A percentile compares a stretch with the other conserved stretches of the same genome.
These are phyloP conservation scores for Diaporthe ampelina DNA, from an alignment of 2,329 filamentous ascomycete species.

Conservation along the genomic window DNA sequence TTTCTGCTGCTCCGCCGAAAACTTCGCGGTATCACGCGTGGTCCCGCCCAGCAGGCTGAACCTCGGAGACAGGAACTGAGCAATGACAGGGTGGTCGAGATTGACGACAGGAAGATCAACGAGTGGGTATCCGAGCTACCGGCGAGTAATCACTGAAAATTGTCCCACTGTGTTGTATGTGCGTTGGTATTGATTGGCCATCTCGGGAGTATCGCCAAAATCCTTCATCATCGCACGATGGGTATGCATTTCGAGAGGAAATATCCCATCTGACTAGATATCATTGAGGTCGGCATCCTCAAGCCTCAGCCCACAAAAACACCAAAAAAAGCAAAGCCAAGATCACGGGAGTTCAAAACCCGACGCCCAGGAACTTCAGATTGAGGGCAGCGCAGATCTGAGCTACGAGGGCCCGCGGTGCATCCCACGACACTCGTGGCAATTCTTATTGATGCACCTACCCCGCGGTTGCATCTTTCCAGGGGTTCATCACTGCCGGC, in stretches of 20 bases:
- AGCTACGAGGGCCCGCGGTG: not conserved
- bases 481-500: not conserved
- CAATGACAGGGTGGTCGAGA: not conserved
- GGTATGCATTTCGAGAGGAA: too few relatives aligned
- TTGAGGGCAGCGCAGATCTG: not conserved
- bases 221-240: too few relatives aligned
- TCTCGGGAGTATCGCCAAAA: too few relatives aligned
- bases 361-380: not conserved
- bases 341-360: not conserved
- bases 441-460: not conserved
- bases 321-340: constrained; percentile 14
- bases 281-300: not conserved
- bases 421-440: not conserved
- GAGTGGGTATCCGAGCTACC: not conserved
- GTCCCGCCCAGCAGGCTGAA: not conserved
- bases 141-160: not conserved
- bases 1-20: not conserved
- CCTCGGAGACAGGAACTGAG: not conserved
- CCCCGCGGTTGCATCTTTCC: not conserved
- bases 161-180: too few relatives aligned
- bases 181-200: too few relatives aligned
- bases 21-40: not conserved
- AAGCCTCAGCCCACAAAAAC: not conserved
- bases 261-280: not conserved
- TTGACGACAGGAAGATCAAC: not conserved